Conservation (phyloP, 1,284 basidiomycete species). For the Hortiboletus rubellus region DNA sequence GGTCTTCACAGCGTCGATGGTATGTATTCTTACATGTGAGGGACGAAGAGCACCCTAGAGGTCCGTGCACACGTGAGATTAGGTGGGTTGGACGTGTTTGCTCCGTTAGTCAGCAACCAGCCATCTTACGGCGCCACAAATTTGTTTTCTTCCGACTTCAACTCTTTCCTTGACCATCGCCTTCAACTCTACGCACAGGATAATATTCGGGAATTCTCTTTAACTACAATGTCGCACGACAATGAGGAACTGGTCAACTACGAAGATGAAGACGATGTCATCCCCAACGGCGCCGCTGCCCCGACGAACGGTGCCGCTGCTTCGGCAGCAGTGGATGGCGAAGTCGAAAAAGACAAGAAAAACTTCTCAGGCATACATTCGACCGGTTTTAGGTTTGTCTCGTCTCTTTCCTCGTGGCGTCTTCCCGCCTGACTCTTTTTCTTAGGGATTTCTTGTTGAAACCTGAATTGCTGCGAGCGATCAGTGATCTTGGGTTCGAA, state of each 20-base stretch:
- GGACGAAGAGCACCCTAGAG: conserved; percentile 4
- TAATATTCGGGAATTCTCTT: conserved; percentile 10
- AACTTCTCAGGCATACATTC: conserved; percentile 98
- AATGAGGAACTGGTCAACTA: conserved; percentile 90
- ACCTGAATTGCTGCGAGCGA: conserved; percentile 88
- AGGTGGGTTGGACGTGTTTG: conserved; percentile 9
- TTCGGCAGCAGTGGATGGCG: conserved; percentile 55
- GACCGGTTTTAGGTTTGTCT: conserved; percentile 83
- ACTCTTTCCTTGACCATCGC: conserved; percentile 20
- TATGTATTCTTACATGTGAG: not conserved
- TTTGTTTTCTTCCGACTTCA: conserved; percentile 22
- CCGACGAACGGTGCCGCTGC: conserved; percentile 52
- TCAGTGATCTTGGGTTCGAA: conserved; percentile 99
- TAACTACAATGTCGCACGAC: conserved; percentile 63
- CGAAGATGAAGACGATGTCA: conserved; percentile 90
- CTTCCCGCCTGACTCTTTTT: conserved; percentile 13
- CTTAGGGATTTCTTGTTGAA: conserved; percentile 31
- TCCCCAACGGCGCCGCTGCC: conserved; percentile 59
- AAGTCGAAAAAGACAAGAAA: conserved; percentile 87
- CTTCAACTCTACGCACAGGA: conserved; percentile 14
- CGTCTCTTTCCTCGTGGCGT: not conserved
- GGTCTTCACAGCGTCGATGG: not conserved
- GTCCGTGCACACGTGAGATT: conserved; percentile 33
- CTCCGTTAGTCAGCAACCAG: conserved; percentile 32
- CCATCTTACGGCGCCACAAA: conserved; percentile 25